These are phyloP conservation scores for Linum trigynum DNA, from an alignment of 345 rosid species.

Conservation along the genomic window DNA sequence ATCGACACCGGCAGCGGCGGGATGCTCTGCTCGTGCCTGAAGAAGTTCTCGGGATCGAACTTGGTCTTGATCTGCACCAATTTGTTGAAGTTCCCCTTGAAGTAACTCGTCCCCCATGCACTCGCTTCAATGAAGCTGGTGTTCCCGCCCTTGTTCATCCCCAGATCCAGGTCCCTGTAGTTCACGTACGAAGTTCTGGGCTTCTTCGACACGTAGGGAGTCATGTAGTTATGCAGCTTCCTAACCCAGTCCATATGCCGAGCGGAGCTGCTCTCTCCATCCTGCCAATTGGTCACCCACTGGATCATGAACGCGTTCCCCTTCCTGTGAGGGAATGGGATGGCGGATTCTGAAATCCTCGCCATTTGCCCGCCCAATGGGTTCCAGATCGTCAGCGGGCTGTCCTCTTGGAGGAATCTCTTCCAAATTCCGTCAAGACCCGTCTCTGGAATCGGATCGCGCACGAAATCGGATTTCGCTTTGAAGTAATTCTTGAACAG, in stretches of 20 bases:
- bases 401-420: constrained; percentile 38
- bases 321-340: constrained; percentile 54
- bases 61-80: constrained; percentile 2
- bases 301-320: constrained; percentile 46
- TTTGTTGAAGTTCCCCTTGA: constrained; percentile 2
- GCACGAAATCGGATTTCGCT: constrained; percentile 55
- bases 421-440: constrained; percentile 43
- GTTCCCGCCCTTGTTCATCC: constrained; percentile 11
- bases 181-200: constrained; percentile 31
- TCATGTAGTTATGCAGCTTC: constrained; percentile 24
- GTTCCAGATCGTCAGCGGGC: constrained; percentile 47
- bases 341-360: constrained; percentile 32
- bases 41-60: neutral
- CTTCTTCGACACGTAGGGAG: constrained; percentile 22
- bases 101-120: neutral
- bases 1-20: constrained; percentile 1
- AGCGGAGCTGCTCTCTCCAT: constrained; percentile 9
- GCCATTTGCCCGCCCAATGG: constrained; percentile 77
- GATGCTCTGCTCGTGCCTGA: constrained; percentile 1
- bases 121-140: neutral
- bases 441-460: constrained; percentile 19
- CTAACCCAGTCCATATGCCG: constrained; percentile 23
- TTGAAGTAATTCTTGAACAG: constrained; percentile 48
- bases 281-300: constrained; percentile 33
- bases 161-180: constrained; percentile 29